Evolutionary conservation across 192 early-diverging fungal genomes (phyloP).

Genomic region (Funneliformis geosporum): DNA sequence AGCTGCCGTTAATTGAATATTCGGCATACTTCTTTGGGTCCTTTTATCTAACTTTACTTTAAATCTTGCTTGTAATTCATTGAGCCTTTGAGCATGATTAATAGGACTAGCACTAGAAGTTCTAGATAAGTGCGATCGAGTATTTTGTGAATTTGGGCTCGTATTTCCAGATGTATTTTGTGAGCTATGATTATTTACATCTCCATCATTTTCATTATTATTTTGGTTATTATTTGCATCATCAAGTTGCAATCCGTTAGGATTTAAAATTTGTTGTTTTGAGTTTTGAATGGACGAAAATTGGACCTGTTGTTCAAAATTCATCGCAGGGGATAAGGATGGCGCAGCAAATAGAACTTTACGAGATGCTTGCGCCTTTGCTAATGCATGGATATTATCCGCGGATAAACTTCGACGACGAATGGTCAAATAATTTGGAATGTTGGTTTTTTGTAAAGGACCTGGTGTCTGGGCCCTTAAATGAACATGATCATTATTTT

Average conservation of each 20-base stretch:
- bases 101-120: constrained; percentile 6
- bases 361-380: constrained; percentile 20
- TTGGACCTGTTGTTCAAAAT: constrained; percentile 2
- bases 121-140: constrained; percentile 10
- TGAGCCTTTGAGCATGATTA: constrained; percentile 31
- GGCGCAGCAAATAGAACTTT: not conserved
- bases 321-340: not conserved
- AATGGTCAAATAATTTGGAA: constrained; percentile 26
- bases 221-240: not conserved
- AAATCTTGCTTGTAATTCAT: constrained; percentile 25
- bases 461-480: constrained; percentile 23
- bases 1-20: constrained; percentile 24
- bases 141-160: constrained; percentile 2
- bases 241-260: constrained; percentile 6
- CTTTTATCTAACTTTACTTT: constrained; percentile 28
- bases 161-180: constrained; percentile 2
- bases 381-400: constrained; percentile 30
- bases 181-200: constrained; percentile 4
- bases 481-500: constrained; percentile 1
- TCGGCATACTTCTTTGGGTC: constrained; percentile 28
- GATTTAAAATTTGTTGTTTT: not conserved
- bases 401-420: constrained; percentile 33
- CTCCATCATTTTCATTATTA: constrained; percentile 18
- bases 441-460: constrained; percentile 7
- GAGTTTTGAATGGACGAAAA: constrained; percentile 9